Base-by-base conservation (phyloP, 2,329 filamentous ascomycete genomes). In the Alternaria alternata region DNA sequence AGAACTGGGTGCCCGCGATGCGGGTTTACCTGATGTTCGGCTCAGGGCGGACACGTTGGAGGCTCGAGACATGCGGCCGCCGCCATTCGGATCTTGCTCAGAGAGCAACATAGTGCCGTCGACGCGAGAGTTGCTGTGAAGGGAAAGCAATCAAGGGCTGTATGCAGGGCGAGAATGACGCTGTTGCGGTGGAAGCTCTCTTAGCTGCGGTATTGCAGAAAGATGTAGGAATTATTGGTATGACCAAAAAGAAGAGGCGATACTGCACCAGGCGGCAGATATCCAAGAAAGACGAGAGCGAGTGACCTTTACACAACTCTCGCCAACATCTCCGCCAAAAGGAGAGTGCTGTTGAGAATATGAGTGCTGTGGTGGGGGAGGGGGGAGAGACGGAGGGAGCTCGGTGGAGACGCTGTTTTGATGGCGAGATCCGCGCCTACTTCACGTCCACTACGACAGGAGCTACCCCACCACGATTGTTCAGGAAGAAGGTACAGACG, bases 11-110 rank as follows among this genome's bases (percentile, higher is more conserved):
- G 58, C 69, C 62, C 65, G 71, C 59, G 63, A 65, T 56, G 61
- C 62, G 16, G 65, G 60, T 63, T 74, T 73, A 59, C 74, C 68
- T 49, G 73, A 71, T 38, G 73, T 73, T 38, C 77, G 71, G 48
- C 78, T 78, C 48, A 67, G 68, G 24, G 69, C 73, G 24, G 82
- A 84, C 54, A 81, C 65, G 69, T 81, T 81, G 34, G 81, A 84
- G 34, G 81, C 79, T 65, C 81, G 74, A 69, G 82, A 84, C 68
- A 76, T 80, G 53, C 82, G 81, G 48, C 82, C 81, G 65, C 79
- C 81, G 66, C 78, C 66, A 66, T 80, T 82, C 41, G 78, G 78
- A 57, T 83, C 81, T 54, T 74, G 72, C 56, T 83, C 78, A 49
- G 76, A 69, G 62, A 80, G 79, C 82, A 84, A 82, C 68, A 71